phyloP scores from a whole-genome alignment of 2,329 filamentous ascomycete species.

The Alternaria sp. region DNA sequence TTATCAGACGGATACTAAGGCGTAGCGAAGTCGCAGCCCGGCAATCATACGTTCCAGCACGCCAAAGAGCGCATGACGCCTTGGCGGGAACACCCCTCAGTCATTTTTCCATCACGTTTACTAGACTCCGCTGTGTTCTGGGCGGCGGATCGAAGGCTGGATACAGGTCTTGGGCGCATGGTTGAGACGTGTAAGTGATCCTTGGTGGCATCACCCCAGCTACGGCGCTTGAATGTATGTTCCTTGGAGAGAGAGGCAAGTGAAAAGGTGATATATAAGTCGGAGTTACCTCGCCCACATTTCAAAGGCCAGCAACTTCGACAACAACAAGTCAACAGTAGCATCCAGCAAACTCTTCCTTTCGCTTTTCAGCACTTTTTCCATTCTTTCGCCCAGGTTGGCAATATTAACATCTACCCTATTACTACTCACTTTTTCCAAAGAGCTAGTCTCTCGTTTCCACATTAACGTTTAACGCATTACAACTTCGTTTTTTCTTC shows the following conservation, averaged over 20 bases:
- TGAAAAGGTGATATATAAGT: conserved; percentile 41
- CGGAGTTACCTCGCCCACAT: conserved; percentile 11
- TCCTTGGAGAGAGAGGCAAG: not conserved
- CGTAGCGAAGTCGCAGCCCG: conserved; percentile 44
- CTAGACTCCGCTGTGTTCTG: conserved; percentile 15
- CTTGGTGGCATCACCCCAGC: conserved; percentile 27
- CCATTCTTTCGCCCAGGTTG: conserved; percentile 45
- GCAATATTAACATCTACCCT: conserved; percentile 19
- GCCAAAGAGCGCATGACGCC: conserved; percentile 41
- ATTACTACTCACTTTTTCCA: conserved; percentile 20
- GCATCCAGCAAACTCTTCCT: conserved; percentile 29
- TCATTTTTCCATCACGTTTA: conserved; percentile 28
- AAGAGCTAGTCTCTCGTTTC: conserved; percentile 49
- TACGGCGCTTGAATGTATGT: conserved; percentile 23
- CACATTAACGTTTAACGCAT: conserved; percentile 6
- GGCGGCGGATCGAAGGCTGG: conserved; percentile 15
- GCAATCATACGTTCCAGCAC: conserved; percentile 48
- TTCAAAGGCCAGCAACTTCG: conserved; percentile 39
- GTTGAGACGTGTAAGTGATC: conserved; percentile 39
- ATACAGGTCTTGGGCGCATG: conserved; percentile 25
- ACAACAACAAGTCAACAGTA: conserved; percentile 28
- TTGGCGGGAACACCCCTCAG: conserved; percentile 35
- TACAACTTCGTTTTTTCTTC: not conserved
- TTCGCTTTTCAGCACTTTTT: conserved; percentile 31
- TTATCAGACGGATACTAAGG: conserved; percentile 33